These are phyloP conservation scores for sunflower (Helianthus annuus) DNA, from an alignment of 129 eudicot genomes.

Conservation along the genomic window HanXRQr2.0-SUNRISE NC_035439.2:107395745-107396244, in stretches of 20 bases:
- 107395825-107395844: slow-evolving; percentile 99
- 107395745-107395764: slow-evolving; percentile 84
- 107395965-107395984: slow-evolving; percentile 92
- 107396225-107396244: slow-evolving; percentile 38
- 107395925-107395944: background rate
- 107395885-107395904: background rate
- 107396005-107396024: slow-evolving; percentile 99
- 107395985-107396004: slow-evolving; percentile 92
- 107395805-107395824: slow-evolving; percentile 76
- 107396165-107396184: background rate
- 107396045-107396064: slow-evolving; percentile 92
- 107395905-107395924: background rate
- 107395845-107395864: slow-evolving; percentile 96
- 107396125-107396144: too few species aligned
- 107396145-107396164: too few species aligned
- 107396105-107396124: too few species aligned
- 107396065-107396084: slow-evolving; percentile 98
- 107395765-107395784: slow-evolving; percentile 75
- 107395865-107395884: slow-evolving; percentile 45
- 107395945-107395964: slow-evolving; percentile 52
- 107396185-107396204: background rate
- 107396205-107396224: slow-evolving; percentile 11
- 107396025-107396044: slow-evolving; percentile 94
- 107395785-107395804: slow-evolving; percentile 69
- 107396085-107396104: slow-evolving; percentile 86